Evolutionary conservation across 1,284 basidiomycete species (phyloP).

Genomic region (Ganoderma leucocontextum): DNA sequence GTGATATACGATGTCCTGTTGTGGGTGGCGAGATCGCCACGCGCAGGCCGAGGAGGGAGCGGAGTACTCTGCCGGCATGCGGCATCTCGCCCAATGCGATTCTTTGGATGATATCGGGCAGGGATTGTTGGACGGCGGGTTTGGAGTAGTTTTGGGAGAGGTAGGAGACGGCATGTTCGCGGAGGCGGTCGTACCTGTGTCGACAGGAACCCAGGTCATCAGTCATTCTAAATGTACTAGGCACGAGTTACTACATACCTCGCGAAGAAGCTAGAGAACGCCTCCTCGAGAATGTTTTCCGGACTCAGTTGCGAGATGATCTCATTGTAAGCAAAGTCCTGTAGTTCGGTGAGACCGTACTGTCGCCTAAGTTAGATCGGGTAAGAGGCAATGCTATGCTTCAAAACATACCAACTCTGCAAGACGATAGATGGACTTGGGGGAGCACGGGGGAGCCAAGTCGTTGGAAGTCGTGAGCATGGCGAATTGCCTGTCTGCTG

Average conservation of each 20-base stretch:
- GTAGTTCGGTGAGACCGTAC: constrained; percentile 28
- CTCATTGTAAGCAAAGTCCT: constrained; percentile 26
- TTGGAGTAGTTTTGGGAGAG: constrained; percentile 24
- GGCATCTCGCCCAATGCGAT: constrained; percentile 30
- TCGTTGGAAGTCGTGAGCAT: constrained; percentile 14
- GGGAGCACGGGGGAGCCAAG: constrained; percentile 34
- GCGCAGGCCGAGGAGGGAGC: constrained; percentile 29
- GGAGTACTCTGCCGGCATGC: constrained; percentile 26
- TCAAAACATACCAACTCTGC: background rate
- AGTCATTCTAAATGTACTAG: background rate
- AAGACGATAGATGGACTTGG: constrained; percentile 37
- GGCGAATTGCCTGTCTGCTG: constrained; percentile 14
- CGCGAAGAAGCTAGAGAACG: constrained; percentile 33
- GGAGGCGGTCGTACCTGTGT: constrained; percentile 27
- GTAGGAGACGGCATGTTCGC: constrained; percentile 31
- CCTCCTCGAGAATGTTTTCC: constrained; percentile 33
- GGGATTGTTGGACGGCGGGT: constrained; percentile 14
- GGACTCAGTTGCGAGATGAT: constrained; percentile 25
- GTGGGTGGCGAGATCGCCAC: background rate
- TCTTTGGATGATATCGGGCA: constrained; percentile 21
- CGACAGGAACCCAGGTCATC: background rate
- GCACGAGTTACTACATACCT: background rate
- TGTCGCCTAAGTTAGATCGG: constrained; percentile 32
- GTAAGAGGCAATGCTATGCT: background rate
- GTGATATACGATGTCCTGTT: background rate